Base-by-base conservation (phyloP, 768 basidiomycete species). In the Hebeloma cylindrosporum region DNA sequence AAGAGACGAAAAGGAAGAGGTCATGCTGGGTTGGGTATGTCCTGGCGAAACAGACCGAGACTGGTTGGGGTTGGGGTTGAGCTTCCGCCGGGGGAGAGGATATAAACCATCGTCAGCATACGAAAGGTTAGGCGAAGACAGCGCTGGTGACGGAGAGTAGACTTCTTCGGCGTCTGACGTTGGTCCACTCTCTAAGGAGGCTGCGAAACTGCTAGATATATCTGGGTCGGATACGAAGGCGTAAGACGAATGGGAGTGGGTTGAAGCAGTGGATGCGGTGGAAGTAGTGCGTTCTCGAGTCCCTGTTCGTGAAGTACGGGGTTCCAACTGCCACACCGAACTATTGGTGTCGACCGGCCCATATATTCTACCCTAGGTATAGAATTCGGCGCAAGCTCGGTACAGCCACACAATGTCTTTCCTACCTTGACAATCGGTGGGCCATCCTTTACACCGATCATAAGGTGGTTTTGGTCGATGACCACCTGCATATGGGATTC, bases 181-280 rank as follows among this genome's bases (percentile, higher is more conserved):
- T 20, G 80, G 82, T 10, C 72, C 82, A 52, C 84, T 85, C 58
- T 88, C 88, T 3, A 90, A 73, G 21, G 88, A 90, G 5, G 85
- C 87, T 1, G 86, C 85, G 52, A 90, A 89, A 60, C 84, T 87
- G 65, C 86, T 89, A 4, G 88, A 88, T 40, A 90, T 84, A 52
- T 91, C 88, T 2, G 80, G 81, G 54, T 91, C 88, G n/a, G 88
- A 89, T 7, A 91, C 73, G 44, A 88, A 74, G 3, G 88, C 88
- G 54, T 82, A 91, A 0, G 88, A 91, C 14, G 88, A 91, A 21
- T 80, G 85, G 3, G 87, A 89, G 0, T 82, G 67, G 1, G 85
- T 85, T 5, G 87, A 88, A 10, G 82, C 68, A 1, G 85, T 86
- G 7, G 88, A 89, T 5, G 82, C 69, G 10, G 85, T 85, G 6